phyloP scores from a whole-genome alignment of 1,139 yeast species.

The Debaryomyces psychrophilus region DNA sequence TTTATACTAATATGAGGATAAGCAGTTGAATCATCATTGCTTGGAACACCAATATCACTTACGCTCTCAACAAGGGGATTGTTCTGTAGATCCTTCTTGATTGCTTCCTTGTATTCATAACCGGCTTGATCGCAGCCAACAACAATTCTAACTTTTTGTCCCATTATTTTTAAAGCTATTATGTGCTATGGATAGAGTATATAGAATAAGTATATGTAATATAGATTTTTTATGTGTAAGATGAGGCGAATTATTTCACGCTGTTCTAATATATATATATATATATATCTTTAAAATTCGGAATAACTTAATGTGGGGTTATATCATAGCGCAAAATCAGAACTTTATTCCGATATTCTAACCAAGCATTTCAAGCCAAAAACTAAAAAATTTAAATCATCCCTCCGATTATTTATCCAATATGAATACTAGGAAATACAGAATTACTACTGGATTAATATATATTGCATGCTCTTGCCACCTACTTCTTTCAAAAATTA shows the following conservation, averaged over 20 bases:
- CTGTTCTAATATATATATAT: no score
- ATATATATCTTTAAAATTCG: neutral
- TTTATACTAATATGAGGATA: slow-evolving; percentile 48
- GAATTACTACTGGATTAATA: neutral
- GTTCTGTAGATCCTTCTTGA: slow-evolving; percentile 36
- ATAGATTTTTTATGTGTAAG: no score
- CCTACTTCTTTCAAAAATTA: neutral
- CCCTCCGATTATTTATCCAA: slow-evolving; percentile 10
- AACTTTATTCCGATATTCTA: slow-evolving; percentile 7
- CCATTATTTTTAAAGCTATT: neutral
- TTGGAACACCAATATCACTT: slow-evolving; percentile 42
- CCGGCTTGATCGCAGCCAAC: slow-evolving; percentile 52
- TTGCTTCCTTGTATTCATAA: slow-evolving; percentile 41
- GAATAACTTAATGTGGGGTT: slow-evolving; percentile 2
- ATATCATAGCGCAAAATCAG: neutral
- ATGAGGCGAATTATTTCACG: no score
- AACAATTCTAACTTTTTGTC: slow-evolving; percentile 27
- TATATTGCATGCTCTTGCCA: neutral
- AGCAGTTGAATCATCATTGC: slow-evolving; percentile 30
- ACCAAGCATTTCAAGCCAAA: neutral
- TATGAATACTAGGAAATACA: neutral
- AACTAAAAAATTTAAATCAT: neutral
- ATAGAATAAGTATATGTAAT: neutral
- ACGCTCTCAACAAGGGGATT: slow-evolving; percentile 34
- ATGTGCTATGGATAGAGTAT: neutral